Conservation (phyloP, 768 basidiomycete genomes). For the Mycena epipterygia region DNA sequence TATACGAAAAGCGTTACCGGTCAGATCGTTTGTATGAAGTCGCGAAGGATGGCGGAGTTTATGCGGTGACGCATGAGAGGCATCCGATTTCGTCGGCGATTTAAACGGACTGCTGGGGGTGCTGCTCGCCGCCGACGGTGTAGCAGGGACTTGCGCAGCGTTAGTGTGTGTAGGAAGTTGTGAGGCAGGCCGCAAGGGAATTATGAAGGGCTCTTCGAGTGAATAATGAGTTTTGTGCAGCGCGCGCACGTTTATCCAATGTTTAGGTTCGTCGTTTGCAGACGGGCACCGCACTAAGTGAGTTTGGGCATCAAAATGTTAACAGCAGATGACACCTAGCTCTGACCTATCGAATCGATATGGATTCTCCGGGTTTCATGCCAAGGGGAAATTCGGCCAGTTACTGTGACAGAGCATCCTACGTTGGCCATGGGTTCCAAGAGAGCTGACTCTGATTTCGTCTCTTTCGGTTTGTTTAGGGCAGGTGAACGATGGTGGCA, state of each 20-base stretch:
- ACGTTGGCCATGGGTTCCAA: constrained; percentile 24
- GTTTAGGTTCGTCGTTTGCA: constrained; percentile 70
- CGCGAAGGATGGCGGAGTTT: constrained; percentile 44
- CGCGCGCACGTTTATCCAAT: constrained; percentile 65
- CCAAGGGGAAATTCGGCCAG: constrained; percentile 34
- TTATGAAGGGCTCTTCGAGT: constrained; percentile 61
- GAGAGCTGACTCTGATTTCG: neutral
- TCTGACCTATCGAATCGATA: constrained; percentile 66
- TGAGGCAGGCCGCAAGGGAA: constrained; percentile 50
- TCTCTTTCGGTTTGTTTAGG: constrained; percentile 37
- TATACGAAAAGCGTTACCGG: constrained; percentile 77
- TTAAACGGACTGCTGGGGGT: constrained; percentile 20
- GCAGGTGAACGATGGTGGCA: constrained; percentile 63
- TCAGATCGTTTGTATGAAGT: constrained; percentile 70
- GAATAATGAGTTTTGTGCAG: constrained; percentile 70
- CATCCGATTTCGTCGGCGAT: no score
- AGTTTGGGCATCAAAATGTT: constrained; percentile 1
- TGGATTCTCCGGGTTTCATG: constrained; percentile 29
- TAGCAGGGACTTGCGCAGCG: neutral
- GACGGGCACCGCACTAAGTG: constrained; percentile 66
- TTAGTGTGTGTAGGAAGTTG: neutral
- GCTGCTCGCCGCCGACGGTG: no score
- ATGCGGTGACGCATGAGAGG: constrained; percentile 43
- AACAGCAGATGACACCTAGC: neutral
- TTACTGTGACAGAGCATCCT: constrained; percentile 26